Evolutionary conservation across 257 asterid genomes (phyloP), one percentile per base, ranked within the genome.

Genomic region (Penstemon davidsonii): DNA sequence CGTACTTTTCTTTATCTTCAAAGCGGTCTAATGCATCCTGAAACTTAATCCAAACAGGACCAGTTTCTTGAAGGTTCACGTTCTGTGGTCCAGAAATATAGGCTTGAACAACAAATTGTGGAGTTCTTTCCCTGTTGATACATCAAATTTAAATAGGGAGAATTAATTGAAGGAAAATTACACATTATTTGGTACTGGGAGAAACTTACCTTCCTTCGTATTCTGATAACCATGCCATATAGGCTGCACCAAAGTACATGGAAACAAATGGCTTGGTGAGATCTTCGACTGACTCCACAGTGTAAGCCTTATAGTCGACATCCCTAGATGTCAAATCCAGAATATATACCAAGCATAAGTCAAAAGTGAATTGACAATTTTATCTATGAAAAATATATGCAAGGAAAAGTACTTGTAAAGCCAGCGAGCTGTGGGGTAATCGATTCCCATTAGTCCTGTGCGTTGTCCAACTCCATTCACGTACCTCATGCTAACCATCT

Each of bases 171-270:
- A 13, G 15, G 4, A 66, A 66, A 12, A 55, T 12, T 5, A 55
- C 33, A 59, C 3, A 5, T 8, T 66, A 53, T 10, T 43, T 3
- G 68, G 55, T 63, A 52, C 3, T 33, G n/a, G 4, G 49, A 25
- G 50, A 60, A 25, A 43, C 65, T 25, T 76, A 93, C 99, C 91
- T 87, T 80, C 96, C 96, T 64, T 93, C 92, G n/a, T 93, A 93
- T 55, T 91, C 80, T 58, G 96, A 87, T 68, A 93, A 71, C 97
- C 96, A 93, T 58, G 79, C 77, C 82, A 93, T 73, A 72, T 93
- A 93, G 70, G 97, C 97, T 18, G 97, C 91, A 67, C 99, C 99
- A 44, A 93, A 90, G 88, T 93, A 93, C 89, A 93, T 77, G 68
- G 99, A 93, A 57, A 83, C 83, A 50, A 93, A 90, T 51, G 99